Percentiles rank a stretch among this genome's conserved stretches.
These are phyloP conservation scores for sunflower (Helianthus annuus) DNA, from an alignment of 129 eudicot species.

Conservation along the genomic window HanXRQr2.0-SUNRISE NC_035448.2:178458781-178459280, in stretches of 20 bases:
- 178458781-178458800: too few relatives aligned
- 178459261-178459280: constrained; percentile 27
- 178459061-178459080: not conserved
- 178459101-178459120: constrained; percentile 27
- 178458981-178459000: constrained; percentile 30
- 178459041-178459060: not conserved
- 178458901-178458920: too few relatives aligned
- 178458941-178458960: not conserved
- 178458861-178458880: too few relatives aligned
- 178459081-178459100: constrained; percentile 26
- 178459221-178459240: constrained; percentile 21
- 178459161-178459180: constrained; percentile 28
- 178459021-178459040: constrained; percentile 20
- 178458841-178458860: too few relatives aligned
- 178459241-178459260: constrained; percentile 45
- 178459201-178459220: not conserved
- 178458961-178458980: constrained; percentile 26
- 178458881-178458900: too few relatives aligned
- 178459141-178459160: constrained; percentile 31
- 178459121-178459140: constrained; percentile 33
- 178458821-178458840: too few relatives aligned
- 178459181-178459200: constrained; percentile 23
- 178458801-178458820: too few relatives aligned
- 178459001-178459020: constrained; percentile 32
- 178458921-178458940: too few relatives aligned